Base-by-base conservation (phyloP, 768 basidiomycete species). In the Russula griseocarnosa region DNA sequence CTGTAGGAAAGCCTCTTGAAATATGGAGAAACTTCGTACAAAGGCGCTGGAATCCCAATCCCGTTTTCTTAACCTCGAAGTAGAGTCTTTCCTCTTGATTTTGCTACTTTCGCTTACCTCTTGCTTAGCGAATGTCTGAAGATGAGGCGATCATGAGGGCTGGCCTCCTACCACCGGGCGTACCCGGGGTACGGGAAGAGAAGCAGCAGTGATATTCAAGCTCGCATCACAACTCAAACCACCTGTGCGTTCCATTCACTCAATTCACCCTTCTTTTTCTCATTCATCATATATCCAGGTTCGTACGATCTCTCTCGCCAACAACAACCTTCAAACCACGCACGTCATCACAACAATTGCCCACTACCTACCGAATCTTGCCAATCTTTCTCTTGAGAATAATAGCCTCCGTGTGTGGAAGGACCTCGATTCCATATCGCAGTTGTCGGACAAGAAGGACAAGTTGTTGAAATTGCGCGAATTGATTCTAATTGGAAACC, bases 161-260 rank as follows among this genome's bases (percentile, higher is more conserved):
- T 69, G 82, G 85, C 50, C 78, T 97, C 32, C 70, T 79, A 32
- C 83, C 88, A 1, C 93, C 92, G 3, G 92, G 92, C 8, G 77
- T 77, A 28, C 79, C 81, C 34, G 84, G 86, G 84, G 88, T 36
- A 79, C 82, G 28, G 71, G 75, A 24, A 83, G 79, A 64, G 88
- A 91, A 69, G 86, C 88, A 0, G 83, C 87, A 6, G 93, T 95
- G 11, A 86, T 98, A 51, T 94, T 94, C 79, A 94, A 94, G 74
- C 79, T 95, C 13, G 92, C 94, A 1, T 80, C 83, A 22, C 82
- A 87, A 68, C 82, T 94, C 58, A 85, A 83, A 67, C 93, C 94
- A 42, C 81, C 84, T 61, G 92, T 91, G 69, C 60, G 79, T 70
- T 8, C 26, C 34, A 47, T 60, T 67, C 36, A 54, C 49, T 46